phyloP scores from a whole-genome alignment of 2,329 filamentous ascomycete species.

The Bipolaris sorokiniana region DNA sequence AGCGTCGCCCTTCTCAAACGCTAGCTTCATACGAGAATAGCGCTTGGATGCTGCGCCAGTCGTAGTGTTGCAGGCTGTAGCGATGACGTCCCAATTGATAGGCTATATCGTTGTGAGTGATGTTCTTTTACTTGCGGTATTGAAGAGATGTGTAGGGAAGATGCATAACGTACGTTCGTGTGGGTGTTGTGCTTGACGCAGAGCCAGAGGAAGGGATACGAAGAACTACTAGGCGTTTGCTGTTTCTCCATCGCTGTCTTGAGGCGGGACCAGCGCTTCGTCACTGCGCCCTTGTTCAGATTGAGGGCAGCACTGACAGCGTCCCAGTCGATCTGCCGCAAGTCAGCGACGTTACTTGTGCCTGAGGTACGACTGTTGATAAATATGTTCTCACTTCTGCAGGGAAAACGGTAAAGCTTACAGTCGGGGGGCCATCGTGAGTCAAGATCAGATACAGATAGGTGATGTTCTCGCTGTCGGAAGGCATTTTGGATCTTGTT shows the following conservation, averaged over 20 bases:
- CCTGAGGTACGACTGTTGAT: not conserved
- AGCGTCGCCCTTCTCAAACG: conserved; percentile 30
- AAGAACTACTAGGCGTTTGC: conserved; percentile 18
- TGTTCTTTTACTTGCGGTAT: not conserved
- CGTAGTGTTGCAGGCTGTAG: conserved; percentile 33
- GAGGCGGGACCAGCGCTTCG: conserved; percentile 47
- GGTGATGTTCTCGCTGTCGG: conserved; percentile 36
- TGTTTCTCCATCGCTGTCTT: conserved; percentile 32
- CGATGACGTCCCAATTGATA: conserved; percentile 42
- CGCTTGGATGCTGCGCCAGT: conserved; percentile 43
- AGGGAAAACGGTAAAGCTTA: conserved; percentile 12
- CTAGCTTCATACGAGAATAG: conserved; percentile 41
- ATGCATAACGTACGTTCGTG: conserved; percentile 25
- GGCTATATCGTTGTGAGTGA: conserved; percentile 3
- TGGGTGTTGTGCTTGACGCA: conserved; percentile 35
- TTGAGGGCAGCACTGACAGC: conserved; percentile 32
- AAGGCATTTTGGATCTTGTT: conserved; percentile 32
- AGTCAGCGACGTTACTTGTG: conserved; percentile 1
- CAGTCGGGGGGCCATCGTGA: conserved; percentile 27
- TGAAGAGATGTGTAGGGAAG: not conserved
- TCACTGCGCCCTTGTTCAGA: conserved; percentile 33
- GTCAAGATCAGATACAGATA: conserved; percentile 43
- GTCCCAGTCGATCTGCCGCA: conserved; percentile 40
- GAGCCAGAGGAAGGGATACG: conserved; percentile 39
- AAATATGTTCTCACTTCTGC: not conserved